A percentile compares a stretch with the other conserved stretches of the same genome.
Evolutionary conservation across 768 basidiomycete species (phyloP).

Genomic region (Lactarius pseudohatsudake): DNA sequence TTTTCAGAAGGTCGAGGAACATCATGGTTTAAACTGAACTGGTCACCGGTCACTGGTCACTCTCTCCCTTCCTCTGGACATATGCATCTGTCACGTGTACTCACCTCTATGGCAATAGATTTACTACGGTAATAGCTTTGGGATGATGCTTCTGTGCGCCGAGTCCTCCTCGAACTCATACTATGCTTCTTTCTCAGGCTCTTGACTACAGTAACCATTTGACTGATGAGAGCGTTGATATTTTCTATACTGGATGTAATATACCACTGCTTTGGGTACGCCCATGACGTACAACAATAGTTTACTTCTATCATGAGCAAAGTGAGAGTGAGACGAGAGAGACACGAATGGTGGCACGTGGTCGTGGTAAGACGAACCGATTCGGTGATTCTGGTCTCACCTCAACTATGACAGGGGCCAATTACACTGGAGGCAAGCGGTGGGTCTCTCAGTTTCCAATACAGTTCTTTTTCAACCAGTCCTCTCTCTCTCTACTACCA

Average conservation of each 20-base stretch:
- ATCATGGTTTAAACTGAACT: background rate
- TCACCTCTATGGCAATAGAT: no score
- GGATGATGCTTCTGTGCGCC: background rate
- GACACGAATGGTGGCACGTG: constrained; percentile 1
- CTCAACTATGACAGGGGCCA: constrained; percentile 25
- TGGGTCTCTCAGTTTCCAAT: background rate
- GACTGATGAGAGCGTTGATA: background rate
- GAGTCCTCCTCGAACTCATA: background rate
- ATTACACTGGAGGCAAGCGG: constrained; percentile 29
- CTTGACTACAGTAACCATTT: background rate
- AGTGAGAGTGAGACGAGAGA: background rate
- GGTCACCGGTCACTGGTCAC: no score
- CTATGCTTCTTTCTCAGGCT: background rate
- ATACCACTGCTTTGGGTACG: background rate
- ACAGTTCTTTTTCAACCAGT: background rate
- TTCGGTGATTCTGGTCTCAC: background rate
- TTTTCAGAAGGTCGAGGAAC: background rate
- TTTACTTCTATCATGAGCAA: no score
- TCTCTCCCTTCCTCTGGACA: no score
- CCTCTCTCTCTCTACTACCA: background rate
- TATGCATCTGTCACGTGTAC: no score
- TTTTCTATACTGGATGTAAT: background rate
- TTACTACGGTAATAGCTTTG: no score
- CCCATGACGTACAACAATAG: background rate
- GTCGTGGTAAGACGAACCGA: background rate